phyloP scores from a whole-genome alignment of 306 rosid genomes.

The Quillaja saponaria region DNA sequence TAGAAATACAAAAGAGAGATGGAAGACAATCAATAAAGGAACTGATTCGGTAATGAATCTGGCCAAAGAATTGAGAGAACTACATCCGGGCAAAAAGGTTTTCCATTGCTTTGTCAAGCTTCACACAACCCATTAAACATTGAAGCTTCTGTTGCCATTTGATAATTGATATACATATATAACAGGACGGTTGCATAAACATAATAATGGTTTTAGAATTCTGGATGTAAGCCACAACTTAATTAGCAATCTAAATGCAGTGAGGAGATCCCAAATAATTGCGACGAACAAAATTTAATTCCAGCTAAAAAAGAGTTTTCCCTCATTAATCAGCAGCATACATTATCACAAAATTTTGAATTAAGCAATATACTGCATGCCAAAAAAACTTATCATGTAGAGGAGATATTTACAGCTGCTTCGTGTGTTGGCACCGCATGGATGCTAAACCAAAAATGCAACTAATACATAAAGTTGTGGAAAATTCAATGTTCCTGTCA shows the following conservation, averaged over 20 bases:
- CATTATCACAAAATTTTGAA: neutral
- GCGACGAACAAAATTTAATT: neutral
- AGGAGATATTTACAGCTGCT: neutral
- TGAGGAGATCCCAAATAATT: neutral
- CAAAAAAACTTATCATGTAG: slow-evolving; percentile 3
- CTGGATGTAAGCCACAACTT: slow-evolving; percentile 12
- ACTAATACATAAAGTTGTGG: neutral
- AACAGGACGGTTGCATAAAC: neutral
- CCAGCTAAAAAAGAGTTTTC: neutral
- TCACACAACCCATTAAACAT: slow-evolving; percentile 14
- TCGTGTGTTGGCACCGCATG: neutral
- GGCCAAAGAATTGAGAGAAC: slow-evolving; percentile 5
- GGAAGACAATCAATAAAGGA: slow-evolving; percentile 2
- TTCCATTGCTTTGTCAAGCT: slow-evolving; percentile 15
- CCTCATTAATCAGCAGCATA: neutral
- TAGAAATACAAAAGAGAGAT: slow-evolving; percentile 24
- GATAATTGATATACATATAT: neutral
- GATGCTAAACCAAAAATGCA: slow-evolving; percentile 1
- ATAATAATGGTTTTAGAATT: no score
- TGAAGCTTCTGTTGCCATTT: slow-evolving; percentile 6
- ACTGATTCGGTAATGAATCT: slow-evolving; percentile 2
- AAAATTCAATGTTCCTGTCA: slow-evolving; percentile 2
- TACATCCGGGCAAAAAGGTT: slow-evolving; percentile 7
- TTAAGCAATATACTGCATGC: neutral
- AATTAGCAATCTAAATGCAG: neutral